Evolutionary conservation across 306 rosid genomes (phyloP), one percentile per base, ranked within the genome.

Genomic region (Rubus parviflorus): DNA sequence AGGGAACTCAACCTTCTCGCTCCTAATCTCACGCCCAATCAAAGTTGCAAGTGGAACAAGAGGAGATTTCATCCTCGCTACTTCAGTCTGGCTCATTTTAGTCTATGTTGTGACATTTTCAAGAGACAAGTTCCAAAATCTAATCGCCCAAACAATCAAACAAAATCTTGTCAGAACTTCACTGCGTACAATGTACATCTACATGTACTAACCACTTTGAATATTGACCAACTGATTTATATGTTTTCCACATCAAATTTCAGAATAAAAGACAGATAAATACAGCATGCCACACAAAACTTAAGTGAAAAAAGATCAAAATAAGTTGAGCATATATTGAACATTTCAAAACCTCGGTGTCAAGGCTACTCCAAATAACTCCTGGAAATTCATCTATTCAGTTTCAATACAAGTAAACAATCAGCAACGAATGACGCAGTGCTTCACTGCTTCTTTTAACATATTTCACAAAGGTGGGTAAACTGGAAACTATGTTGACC

Each of bases 11-110:
- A 88, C 87, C 78, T 88, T 91, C 70, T 86, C 90, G 45, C 79
- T 85, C 75, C 98, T 88, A 80, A 96, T 88, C 90, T 96, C 98
- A 9, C 94, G 97, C 77, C 99, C 99, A 47, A 96, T 83, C 82
- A 96, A 85, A 72, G 99, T 96, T 7, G 92, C 99, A 77, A 96
- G 90, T 1, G 99, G 97, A 75, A 92, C 94, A 13, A 79, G 91
- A 58, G 91, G 84, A 49, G 90, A 41, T 81, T 77, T 86, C 86
- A 88, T 86, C 84, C 70, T 85, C 23, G 92, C 84, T 74, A 83
- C 81, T 81, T 92, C 94, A 11, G 78, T 70, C 87, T 83, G 86
- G 75, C 89, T 91, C 97, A 95, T 89, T 84, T 81, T 88, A 89
- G 57, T 81, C 89, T 81, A 85, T 25, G 78, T 49, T 63, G 52